Evolutionary conservation across 2,329 filamentous ascomycete species (phyloP).

Genomic region (Colletotrichum sp.): DNA sequence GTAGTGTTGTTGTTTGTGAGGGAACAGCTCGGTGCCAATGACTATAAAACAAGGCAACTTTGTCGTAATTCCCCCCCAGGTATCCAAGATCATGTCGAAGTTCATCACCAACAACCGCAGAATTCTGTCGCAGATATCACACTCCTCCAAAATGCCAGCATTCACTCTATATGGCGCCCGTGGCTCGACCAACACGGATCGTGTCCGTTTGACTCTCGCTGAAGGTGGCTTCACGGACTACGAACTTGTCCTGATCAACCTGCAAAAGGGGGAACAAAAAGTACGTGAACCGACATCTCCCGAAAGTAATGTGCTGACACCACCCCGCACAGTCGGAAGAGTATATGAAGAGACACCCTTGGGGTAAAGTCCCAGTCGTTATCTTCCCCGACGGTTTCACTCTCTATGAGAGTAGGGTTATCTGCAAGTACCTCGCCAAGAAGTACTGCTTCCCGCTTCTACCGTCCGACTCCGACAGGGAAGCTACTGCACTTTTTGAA

Average conservation of each 20-base stretch:
- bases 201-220: constrained; percentile 46
- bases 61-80: neutral
- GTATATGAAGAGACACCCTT: constrained; percentile 43
- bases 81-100: constrained; percentile 29
- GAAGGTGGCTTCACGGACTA: constrained; percentile 49
- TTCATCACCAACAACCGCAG: constrained; percentile 26
- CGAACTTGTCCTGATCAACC: constrained; percentile 40
- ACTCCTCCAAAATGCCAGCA: constrained; percentile 42
- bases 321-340: constrained; percentile 35
- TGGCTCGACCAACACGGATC: constrained; percentile 47
- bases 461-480: constrained; percentile 39
- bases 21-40: neutral
- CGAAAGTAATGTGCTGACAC: constrained; percentile 27
- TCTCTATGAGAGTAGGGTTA: constrained; percentile 51
- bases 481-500: constrained; percentile 47
- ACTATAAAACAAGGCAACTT: neutral
- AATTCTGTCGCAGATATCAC: constrained; percentile 31
- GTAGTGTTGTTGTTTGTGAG: neutral
- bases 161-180: constrained; percentile 46
- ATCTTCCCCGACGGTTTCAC: constrained; percentile 44
- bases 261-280: constrained; percentile 47
- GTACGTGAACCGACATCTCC: constrained; percentile 27
- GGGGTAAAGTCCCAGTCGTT: constrained; percentile 46
- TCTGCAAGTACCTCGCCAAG: constrained; percentile 50
- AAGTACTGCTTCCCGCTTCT: constrained; percentile 52